phyloP scores from a whole-genome alignment of 495 filamentous ascomycete genomes.

The Lasiosphaeris hirsuta region DNA sequence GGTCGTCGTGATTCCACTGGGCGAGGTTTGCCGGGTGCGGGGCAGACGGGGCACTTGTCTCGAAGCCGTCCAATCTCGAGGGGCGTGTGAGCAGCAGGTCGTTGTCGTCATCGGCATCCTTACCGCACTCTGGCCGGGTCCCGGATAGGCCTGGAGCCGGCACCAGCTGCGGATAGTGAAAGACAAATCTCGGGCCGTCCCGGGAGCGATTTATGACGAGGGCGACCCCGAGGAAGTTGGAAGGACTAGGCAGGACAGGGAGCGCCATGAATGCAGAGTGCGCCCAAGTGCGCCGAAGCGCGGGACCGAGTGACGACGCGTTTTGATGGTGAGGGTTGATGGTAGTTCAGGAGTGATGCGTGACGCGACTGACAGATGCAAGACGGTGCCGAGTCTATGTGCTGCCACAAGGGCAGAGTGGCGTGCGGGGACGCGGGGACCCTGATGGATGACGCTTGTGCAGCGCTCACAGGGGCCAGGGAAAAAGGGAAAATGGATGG shows the following conservation, averaged over 20 bases:
- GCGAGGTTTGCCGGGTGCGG: constrained; percentile 38
- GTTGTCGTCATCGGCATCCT: constrained; percentile 43
- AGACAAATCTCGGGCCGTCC: constrained; percentile 80
- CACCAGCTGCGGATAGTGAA: constrained; percentile 73
- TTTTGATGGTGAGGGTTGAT: background rate
- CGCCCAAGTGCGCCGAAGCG: background rate
- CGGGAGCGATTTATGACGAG: constrained; percentile 78
- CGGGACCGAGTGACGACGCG: background rate
- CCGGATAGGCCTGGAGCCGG: constrained; percentile 25
- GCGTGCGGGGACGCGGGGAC: no score
- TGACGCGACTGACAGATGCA: no score
- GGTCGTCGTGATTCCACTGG: constrained; percentile 57
- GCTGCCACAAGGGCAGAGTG: no score
- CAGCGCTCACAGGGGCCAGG: no score
- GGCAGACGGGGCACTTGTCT: constrained; percentile 32
- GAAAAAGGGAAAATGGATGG: no score
- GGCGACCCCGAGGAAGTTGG: constrained; percentile 67
- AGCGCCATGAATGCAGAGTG: constrained; percentile 34
- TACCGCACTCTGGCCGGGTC: constrained; percentile 21
- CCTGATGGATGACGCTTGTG: no score
- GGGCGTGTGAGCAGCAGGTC: constrained; percentile 36
- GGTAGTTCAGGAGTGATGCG: no score
- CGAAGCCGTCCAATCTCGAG: constrained; percentile 23
- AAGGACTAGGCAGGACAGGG: constrained; percentile 44
- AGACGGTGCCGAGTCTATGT: no score